Percentiles rank a stretch among this genome's conserved stretches.
These are phyloP conservation scores for Venturia effusa DNA, from an alignment of 2,329 filamentous ascomycete species.

Conservation along the genomic window DNA sequence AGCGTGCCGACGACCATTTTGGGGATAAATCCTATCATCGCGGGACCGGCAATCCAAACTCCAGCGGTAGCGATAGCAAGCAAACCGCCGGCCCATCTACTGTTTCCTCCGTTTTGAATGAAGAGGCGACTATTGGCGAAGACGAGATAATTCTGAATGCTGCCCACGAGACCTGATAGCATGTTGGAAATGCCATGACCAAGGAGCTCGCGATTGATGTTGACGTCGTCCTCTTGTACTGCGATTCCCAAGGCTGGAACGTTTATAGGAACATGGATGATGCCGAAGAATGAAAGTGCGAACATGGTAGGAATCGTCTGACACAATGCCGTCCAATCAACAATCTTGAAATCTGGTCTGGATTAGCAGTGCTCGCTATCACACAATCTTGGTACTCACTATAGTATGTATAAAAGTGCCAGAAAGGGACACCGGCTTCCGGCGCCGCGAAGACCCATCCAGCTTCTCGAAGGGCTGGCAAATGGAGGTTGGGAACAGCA, in stretches of 20 bases:
- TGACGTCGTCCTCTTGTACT: slow-evolving; percentile 82
- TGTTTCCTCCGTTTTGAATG: slow-evolving; percentile 83
- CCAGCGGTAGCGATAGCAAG: slow-evolving; percentile 70
- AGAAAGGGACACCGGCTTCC: slow-evolving; percentile 79
- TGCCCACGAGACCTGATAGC: slow-evolving; percentile 73
- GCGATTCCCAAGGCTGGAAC: slow-evolving; percentile 87
- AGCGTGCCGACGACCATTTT: slow-evolving; percentile 94
- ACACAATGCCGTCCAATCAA: slow-evolving; percentile 74
- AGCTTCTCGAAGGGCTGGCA: slow-evolving; percentile 53
- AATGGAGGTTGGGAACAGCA: slow-evolving; percentile 54
- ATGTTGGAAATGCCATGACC: slow-evolving; percentile 91
- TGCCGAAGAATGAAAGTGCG: slow-evolving; percentile 91
- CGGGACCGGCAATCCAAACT: slow-evolving; percentile 75
- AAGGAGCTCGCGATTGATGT: slow-evolving; percentile 82
- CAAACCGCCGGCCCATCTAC: slow-evolving; percentile 73
- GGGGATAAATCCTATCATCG: slow-evolving; percentile 85
- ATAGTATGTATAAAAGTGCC: slow-evolving; percentile 95
- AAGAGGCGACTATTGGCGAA: slow-evolving; percentile 98
- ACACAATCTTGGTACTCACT: slow-evolving; percentile 43
- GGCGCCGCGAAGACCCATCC: slow-evolving; percentile 93
- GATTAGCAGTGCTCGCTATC: background rate
- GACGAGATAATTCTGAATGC: slow-evolving; percentile 93
- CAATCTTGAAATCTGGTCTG: slow-evolving; percentile 58
- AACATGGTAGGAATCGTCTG: slow-evolving; percentile 90
- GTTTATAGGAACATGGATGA: slow-evolving; percentile 96